A percentile compares a stretch with the other conserved stretches of the same genome.
These are phyloP conservation scores for Aspergillus kassunensis DNA, from an alignment of 495 filamentous ascomycete genomes.

Conservation along the genomic window DNA sequence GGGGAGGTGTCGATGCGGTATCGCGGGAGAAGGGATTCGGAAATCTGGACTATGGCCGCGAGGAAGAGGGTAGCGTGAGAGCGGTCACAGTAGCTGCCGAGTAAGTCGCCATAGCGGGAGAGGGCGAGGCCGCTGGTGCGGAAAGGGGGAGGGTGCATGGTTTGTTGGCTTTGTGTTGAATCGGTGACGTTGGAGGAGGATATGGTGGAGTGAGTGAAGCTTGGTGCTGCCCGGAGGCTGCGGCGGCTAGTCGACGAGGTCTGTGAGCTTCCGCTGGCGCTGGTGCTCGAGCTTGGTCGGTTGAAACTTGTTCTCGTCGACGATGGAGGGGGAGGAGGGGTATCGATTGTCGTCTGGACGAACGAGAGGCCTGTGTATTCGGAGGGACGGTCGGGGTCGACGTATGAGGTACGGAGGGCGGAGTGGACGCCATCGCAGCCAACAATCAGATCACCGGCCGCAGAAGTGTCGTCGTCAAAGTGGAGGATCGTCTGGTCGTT, in stretches of 20 bases:
- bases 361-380: conserved; percentile 55
- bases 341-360: conserved; percentile 46
- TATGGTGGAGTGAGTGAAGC: neutral
- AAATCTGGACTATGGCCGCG: conserved; percentile 51
- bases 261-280: neutral
- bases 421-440: conserved; percentile 66
- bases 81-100: conserved; percentile 49
- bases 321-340: conserved; percentile 3
- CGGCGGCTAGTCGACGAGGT: neutral
- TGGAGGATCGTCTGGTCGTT: conserved; percentile 37
- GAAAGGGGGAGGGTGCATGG: conserved; percentile 38
- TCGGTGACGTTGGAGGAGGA: neutral
- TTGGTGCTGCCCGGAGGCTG: neutral
- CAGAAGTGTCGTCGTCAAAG: conserved; percentile 48
- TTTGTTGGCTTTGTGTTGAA: conserved; percentile 13
- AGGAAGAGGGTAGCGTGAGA: conserved; percentile 45
- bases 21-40: conserved; percentile 31
- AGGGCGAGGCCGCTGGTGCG: conserved; percentile 46
- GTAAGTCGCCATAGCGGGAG: conserved; percentile 50
- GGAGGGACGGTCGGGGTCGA: conserved; percentile 46
- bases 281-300: neutral
- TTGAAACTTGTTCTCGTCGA: neutral
- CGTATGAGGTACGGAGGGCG: conserved; percentile 45
- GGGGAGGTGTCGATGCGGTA: conserved; percentile 30
- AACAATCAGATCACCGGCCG: conserved; percentile 50